Conservation (phyloP, 352 stramenopile genomes). For the Pythium rishiriense region DNA sequence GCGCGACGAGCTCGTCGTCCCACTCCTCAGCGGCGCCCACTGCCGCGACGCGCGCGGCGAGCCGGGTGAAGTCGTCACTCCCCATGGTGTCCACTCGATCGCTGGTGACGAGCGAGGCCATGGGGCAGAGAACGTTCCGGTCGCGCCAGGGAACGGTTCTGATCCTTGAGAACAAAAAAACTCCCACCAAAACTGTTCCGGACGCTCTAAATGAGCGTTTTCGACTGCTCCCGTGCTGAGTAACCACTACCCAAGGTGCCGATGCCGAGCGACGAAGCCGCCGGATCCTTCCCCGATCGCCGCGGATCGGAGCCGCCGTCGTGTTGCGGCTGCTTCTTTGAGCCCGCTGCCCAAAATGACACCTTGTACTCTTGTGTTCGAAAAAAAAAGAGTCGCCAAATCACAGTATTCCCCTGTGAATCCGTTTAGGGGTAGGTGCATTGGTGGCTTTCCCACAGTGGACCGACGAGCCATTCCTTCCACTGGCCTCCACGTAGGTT, state of each 20-base stretch:
- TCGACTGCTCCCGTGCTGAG: too few relatives aligned
- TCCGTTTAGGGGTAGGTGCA: too few relatives aligned
- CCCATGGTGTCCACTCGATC: background rate
- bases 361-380: background rate
- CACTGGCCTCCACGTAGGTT: too few relatives aligned
- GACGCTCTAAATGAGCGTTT: too few relatives aligned
- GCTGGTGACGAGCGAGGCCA: background rate
- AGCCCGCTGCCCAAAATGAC: too few relatives aligned
- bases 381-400: background rate
- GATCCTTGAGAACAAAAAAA: background rate
- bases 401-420: background rate
- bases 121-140: background rate
- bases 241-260: too few relatives aligned
- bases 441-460: background rate
- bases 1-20: conserved; percentile 17
- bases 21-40: conserved; percentile 1
- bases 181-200: background rate
- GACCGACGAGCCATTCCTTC: too few relatives aligned
- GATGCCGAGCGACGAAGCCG: too few relatives aligned
- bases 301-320: too few relatives aligned
- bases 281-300: background rate
- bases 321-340: too few relatives aligned
- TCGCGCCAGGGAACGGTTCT: background rate
- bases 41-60: conserved; percentile 4
- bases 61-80: background rate